phyloP scores from a whole-genome alignment of 225 moss, liverwort and hornwort genomes.

The Anthoceros angustus region DNA sequence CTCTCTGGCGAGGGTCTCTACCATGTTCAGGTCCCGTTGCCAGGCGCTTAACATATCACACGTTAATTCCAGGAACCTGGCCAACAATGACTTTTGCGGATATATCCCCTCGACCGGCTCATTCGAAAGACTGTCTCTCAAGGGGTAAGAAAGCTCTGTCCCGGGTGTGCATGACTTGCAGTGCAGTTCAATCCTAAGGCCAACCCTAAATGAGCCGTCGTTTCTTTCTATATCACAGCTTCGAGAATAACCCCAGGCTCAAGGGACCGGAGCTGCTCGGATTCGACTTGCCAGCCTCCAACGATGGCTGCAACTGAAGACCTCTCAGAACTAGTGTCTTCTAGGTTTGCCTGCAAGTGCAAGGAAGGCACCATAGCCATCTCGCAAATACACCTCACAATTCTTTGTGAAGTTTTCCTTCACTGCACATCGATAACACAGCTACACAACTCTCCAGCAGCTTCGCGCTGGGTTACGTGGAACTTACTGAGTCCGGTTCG shows the following conservation, averaged over 20 bases:
- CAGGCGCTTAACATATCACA: neutral
- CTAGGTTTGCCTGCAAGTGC: no score
- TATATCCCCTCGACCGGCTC: neutral
- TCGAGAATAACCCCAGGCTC: constrained; percentile 2
- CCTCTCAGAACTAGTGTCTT: no score
- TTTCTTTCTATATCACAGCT: neutral
- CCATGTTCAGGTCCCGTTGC: neutral
- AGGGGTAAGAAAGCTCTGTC: neutral
- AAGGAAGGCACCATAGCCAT: no score
- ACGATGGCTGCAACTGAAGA: neutral
- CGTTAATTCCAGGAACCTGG: neutral
- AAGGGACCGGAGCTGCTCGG: neutral
- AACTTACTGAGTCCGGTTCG: no score
- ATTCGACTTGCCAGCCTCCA: neutral
- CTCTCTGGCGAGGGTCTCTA: neutral
- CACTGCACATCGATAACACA: no score
- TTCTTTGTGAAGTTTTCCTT: no score
- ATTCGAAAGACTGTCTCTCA: neutral
- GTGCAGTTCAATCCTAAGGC: neutral
- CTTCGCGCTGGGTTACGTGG: no score
- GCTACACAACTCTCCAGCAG: no score
- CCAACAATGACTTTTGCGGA: neutral
- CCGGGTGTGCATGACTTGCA: neutral
- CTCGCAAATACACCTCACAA: no score
- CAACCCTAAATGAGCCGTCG: neutral